phyloP scores from a whole-genome alignment of 331 rosid species.

The Erythrophleum ivorense region DNA sequence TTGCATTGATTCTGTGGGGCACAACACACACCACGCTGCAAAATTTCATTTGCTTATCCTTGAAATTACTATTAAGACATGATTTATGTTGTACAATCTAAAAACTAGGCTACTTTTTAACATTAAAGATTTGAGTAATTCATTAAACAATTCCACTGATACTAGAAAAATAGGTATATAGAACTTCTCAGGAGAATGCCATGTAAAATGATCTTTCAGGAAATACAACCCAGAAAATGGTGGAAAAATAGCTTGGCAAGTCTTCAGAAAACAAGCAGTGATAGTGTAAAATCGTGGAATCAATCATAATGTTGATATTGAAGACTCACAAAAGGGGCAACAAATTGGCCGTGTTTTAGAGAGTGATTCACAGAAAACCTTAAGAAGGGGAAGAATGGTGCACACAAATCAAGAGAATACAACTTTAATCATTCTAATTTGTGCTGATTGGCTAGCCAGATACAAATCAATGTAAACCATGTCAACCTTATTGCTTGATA shows the following conservation, averaged over 20 bases:
- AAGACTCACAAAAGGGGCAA: neutral
- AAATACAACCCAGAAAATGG: neutral
- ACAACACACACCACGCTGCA: neutral
- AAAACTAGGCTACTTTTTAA: neutral
- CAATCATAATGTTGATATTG: neutral
- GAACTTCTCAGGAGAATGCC: neutral
- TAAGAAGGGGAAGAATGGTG: neutral
- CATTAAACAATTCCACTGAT: neutral
- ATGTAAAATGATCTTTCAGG: neutral
- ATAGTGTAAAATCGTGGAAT: neutral
- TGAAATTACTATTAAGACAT: neutral
- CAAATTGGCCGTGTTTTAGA: neutral
- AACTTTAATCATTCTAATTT: slow-evolving; percentile 9
- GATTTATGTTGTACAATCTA: neutral
- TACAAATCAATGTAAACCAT: slow-evolving; percentile 15
- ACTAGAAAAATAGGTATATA: neutral
- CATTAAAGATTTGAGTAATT: neutral
- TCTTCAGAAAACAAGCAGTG: neutral
- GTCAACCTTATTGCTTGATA: neutral
- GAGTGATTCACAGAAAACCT: no score
- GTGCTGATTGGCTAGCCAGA: neutral
- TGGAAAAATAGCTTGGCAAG: neutral
- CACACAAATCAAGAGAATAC: slow-evolving; percentile 16
- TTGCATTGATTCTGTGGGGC: neutral
- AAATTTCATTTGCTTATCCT: slow-evolving; percentile 8